Base-by-base conservation (phyloP, 2,329 filamentous ascomycete species). In the Penicillium hordei region DNA sequence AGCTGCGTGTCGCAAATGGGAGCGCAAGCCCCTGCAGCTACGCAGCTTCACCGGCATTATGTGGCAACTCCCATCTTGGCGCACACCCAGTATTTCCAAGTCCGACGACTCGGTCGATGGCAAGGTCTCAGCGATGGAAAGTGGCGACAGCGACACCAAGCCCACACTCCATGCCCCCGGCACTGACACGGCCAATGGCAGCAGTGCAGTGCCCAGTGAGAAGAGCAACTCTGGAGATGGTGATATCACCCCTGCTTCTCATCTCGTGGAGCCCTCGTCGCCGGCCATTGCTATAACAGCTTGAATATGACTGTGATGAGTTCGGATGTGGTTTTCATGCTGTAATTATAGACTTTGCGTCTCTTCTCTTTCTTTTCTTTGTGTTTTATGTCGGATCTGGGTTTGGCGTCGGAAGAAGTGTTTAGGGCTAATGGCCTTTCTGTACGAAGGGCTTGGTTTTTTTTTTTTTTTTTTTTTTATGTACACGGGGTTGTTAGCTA, bases 1-100 rank as follows among this genome's bases (percentile, higher is more conserved):
- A 65, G 90, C 93, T 70, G 93, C 94, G 10, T 97, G 93, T 76
- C 90, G 93, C 64, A 93, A 88, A 74, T 99, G 94, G 94, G 82
- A 86, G 72, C 90, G 88, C 75, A 91, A 91, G 62, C 84, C 87
- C 55, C 91, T 97, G 72, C 83, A 82, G 48, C 81, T 97, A 66
- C 96, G 96, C 82, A 96, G 89, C 75, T 97, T 97, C 74, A 97
- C 93, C 1, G 93, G 93, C 52, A 84, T 91, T 17, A 72, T 84
- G 33, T 97, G 93, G 92, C 85, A 89, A 62, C 82, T 96, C 46
- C 83, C 87, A 21, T 87, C 90, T 55, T 97, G 93, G 92, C 87
- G 86, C 52, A 89, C 91, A 29, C 54, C 71, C 2, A 65, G 68
- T 39, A 66, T 67, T 5, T 38, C 65, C 6, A 72, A 90, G 72